Evolutionary conservation across 2,329 filamentous ascomycete genomes (phyloP).

Genomic region (Claviceps quebecensis): DNA sequence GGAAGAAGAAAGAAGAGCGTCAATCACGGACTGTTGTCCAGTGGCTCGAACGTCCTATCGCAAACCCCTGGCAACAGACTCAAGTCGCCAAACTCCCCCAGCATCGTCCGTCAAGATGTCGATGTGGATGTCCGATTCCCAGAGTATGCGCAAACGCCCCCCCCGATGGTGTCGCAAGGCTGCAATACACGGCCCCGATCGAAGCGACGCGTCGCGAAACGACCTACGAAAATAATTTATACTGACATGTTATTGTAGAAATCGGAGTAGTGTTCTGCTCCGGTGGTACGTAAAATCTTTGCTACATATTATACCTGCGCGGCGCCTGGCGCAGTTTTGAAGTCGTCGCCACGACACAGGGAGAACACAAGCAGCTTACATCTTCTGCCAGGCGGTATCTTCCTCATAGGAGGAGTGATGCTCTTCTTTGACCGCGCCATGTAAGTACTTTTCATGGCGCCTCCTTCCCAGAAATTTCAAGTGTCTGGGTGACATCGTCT

Average conservation of each 20-base stretch:
- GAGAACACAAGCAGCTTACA: constrained; percentile 9
- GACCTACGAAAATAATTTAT: neutral
- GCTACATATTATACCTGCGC: neutral
- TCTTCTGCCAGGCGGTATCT: constrained; percentile 60
- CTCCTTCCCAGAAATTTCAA: neutral
- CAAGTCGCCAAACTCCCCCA: neutral
- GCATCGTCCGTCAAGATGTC: constrained; percentile 31
- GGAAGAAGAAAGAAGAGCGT: too few relatives aligned
- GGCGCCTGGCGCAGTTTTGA: too few relatives aligned
- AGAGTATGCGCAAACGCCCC: constrained; percentile 51
- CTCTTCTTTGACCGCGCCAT: constrained; percentile 97
- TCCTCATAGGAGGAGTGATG: constrained; percentile 85
- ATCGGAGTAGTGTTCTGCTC: constrained; percentile 96
- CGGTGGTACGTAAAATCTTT: constrained; percentile 56
- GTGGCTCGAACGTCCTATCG: neutral
- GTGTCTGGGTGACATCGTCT: too few relatives aligned
- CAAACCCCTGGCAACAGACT: neutral
- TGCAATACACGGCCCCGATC: neutral
- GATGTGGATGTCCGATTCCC: constrained; percentile 92
- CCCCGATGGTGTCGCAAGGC: neutral
- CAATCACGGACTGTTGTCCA: too few relatives aligned
- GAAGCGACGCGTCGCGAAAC: neutral
- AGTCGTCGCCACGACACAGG: constrained; percentile 2
- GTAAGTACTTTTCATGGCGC: constrained; percentile 35
- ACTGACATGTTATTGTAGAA: constrained; percentile 42